Percentiles rank a stretch among this genome's conserved stretches.
These are phyloP conservation scores for Lactifluus pinguis DNA, from an alignment of 768 basidiomycete genomes.

Conservation along the genomic window DNA sequence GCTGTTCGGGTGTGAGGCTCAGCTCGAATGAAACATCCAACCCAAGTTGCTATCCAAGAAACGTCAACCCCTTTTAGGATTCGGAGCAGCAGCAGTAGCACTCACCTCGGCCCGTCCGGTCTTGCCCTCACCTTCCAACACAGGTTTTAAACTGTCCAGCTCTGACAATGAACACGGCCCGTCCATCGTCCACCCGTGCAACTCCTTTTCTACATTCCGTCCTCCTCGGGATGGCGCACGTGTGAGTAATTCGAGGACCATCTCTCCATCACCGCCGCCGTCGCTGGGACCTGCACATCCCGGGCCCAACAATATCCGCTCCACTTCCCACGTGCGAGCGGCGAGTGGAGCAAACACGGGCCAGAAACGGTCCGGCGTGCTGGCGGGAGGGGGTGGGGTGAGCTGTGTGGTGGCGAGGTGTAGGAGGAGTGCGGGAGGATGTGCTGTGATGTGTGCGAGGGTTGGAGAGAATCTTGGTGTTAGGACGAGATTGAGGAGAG, in stretches of 20 bases:
- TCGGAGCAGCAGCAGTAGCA: no score
- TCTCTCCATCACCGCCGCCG: constrained; percentile 33
- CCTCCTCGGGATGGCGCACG: constrained; percentile 39
- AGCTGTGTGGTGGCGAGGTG: constrained; percentile 67
- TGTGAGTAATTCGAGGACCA: constrained; percentile 54
- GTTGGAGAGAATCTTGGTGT: constrained; percentile 58
- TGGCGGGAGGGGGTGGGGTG: constrained; percentile 57
- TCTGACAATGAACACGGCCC: constrained; percentile 39
- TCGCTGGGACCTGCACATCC: constrained; percentile 39
- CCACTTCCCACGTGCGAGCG: constrained; percentile 49
- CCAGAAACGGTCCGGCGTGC: constrained; percentile 70
- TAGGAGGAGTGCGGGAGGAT: constrained; percentile 59
- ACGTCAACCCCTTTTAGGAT: no score
- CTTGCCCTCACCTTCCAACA: constrained; percentile 34
- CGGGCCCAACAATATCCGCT: constrained; percentile 50
- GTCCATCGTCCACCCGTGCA: constrained; percentile 52
- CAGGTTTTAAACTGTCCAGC: constrained; percentile 42
- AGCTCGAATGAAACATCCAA: constrained; percentile 75
- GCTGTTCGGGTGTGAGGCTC: constrained; percentile 72
- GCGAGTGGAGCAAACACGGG: constrained; percentile 62
- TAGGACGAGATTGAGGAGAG: constrained; percentile 45
- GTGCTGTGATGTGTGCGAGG: constrained; percentile 53
- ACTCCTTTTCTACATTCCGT: constrained; percentile 46
- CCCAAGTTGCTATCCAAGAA: no score
- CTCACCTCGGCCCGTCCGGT: constrained; percentile 15